Evolutionary conservation across 441 rosid genomes (phyloP).

Genomic region (Eruca vesicaria): DNA sequence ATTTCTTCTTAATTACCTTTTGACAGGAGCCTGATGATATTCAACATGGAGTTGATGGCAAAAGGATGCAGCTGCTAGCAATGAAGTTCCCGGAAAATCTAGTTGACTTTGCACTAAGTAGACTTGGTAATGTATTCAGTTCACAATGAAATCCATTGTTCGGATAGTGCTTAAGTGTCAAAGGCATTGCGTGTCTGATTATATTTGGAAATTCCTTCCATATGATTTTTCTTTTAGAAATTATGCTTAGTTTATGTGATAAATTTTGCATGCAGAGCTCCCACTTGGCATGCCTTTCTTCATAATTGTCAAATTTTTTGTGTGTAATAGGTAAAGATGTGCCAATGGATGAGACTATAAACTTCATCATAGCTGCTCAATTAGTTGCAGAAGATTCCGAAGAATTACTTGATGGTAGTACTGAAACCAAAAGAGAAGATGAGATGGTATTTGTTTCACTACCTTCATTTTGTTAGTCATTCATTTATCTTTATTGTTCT

Average conservation of each 20-base stretch:
- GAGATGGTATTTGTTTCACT: constrained; percentile 23
- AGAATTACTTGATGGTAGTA: constrained; percentile 29
- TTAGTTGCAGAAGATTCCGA: constrained; percentile 55
- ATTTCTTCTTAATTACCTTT: neutral
- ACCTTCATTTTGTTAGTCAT: neutral
- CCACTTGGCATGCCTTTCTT: neutral
- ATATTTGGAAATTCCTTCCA: neutral
- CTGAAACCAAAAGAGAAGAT: neutral
- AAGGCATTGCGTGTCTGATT: too few relatives aligned
- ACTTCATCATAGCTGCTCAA: constrained; percentile 62
- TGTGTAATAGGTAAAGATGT: neutral
- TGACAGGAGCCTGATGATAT: constrained; percentile 63
- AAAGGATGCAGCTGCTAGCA: constrained; percentile 53
- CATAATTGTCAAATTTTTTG: neutral
- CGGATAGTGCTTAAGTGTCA: too few relatives aligned
- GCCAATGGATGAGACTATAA: neutral
- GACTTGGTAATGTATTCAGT: constrained; percentile 56
- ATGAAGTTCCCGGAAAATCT: constrained; percentile 70
- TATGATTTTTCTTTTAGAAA: neutral
- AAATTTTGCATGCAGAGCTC: neutral
- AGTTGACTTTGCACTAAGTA: constrained; percentile 70
- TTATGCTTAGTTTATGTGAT: neutral
- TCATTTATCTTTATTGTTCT: neutral
- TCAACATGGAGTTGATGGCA: constrained; percentile 43
- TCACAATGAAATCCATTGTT: neutral